Evolutionary conservation across 2,329 filamentous ascomycete genomes (phyloP).

Genomic region (Thelonectria blattea): DNA sequence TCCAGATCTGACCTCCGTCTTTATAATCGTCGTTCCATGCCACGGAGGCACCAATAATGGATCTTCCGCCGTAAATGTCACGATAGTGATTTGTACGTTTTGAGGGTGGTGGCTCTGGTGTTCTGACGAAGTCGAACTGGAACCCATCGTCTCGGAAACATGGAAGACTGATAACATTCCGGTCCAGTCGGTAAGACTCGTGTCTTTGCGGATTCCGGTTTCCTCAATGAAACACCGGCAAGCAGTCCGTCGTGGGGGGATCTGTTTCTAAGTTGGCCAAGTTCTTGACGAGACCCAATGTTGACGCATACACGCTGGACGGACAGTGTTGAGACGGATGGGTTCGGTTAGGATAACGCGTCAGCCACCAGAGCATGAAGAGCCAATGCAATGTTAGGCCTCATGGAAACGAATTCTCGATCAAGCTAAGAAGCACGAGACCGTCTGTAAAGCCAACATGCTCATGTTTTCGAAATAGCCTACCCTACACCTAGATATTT

Average conservation of each 20-base stretch:
- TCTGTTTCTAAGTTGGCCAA: not conserved
- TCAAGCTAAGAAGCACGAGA: too few species aligned
- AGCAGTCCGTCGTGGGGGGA: not conserved
- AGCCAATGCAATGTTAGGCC: too few species aligned
- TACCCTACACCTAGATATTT: too few species aligned
- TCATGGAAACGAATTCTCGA: too few species aligned
- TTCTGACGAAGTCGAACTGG: not conserved
- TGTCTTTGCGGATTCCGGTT: not conserved
- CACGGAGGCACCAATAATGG: not conserved
- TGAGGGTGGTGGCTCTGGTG: not conserved
- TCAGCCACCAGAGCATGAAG: too few species aligned
- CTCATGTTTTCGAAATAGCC: too few species aligned
- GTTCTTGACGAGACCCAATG: too few species aligned
- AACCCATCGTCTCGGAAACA: not conserved
- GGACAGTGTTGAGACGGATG: too few species aligned
- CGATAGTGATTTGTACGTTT: not conserved
- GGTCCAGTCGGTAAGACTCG: not conserved
- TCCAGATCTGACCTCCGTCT: not conserved
- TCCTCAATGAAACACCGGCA: not conserved
- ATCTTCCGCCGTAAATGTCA: not conserved
- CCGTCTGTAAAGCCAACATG: too few species aligned
- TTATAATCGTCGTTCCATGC: too few species aligned
- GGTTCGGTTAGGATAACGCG: too few species aligned
- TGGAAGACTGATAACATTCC: not conserved
- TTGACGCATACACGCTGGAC: too few species aligned